These are phyloP conservation scores for Microcyclosporella mali DNA, from an alignment of 2,329 filamentous ascomycete species.

Conservation along the genomic window DNA sequence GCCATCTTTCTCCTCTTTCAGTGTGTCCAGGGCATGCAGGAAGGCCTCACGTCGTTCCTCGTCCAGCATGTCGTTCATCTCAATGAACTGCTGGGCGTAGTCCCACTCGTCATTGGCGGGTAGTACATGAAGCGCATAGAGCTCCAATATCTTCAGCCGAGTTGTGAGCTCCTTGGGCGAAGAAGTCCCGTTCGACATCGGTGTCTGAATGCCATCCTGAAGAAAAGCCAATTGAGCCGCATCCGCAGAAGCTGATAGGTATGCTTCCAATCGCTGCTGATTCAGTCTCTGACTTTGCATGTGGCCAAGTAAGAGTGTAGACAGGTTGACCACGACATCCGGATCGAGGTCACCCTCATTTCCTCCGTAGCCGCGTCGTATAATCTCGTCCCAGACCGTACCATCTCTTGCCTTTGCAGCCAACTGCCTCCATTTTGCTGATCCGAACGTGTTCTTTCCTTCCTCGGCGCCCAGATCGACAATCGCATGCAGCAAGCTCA, in stretches of 20 bases:
- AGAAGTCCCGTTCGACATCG: conserved; percentile 47
- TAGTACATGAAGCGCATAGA: conserved; percentile 94
- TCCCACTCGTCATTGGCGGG: conserved; percentile 93
- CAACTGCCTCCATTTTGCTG: conserved; percentile 74
- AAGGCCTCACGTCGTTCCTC: conserved; percentile 89
- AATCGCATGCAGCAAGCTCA: conserved; percentile 87
- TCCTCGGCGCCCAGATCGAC: conserved; percentile 84
- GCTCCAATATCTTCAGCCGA: conserved; percentile 83
- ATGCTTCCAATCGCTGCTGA: conserved; percentile 81
- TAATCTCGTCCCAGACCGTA: conserved; percentile 89
- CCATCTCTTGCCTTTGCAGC: conserved; percentile 82
- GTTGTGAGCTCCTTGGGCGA: conserved; percentile 43
- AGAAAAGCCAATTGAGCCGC: conserved; percentile 57
- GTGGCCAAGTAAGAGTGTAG: conserved; percentile 85
- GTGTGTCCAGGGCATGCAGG: conserved; percentile 71
- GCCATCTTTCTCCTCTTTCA: conserved; percentile 76
- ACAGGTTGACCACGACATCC: conserved; percentile 88
- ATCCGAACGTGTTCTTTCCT: conserved; percentile 81
- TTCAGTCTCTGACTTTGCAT: conserved; percentile 76
- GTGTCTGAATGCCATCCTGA: conserved; percentile 50
- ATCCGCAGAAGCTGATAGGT: conserved; percentile 63
- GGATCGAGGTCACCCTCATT: conserved; percentile 86
- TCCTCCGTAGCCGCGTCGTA: conserved; percentile 78
- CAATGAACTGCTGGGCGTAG: conserved; percentile 86
- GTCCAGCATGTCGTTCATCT: conserved; percentile 76